Percentiles rank a stretch among this genome's conserved stretches.
Evolutionary conservation across 768 basidiomycete species (phyloP).

Genomic region (Phanerochaete carnosa): DNA sequence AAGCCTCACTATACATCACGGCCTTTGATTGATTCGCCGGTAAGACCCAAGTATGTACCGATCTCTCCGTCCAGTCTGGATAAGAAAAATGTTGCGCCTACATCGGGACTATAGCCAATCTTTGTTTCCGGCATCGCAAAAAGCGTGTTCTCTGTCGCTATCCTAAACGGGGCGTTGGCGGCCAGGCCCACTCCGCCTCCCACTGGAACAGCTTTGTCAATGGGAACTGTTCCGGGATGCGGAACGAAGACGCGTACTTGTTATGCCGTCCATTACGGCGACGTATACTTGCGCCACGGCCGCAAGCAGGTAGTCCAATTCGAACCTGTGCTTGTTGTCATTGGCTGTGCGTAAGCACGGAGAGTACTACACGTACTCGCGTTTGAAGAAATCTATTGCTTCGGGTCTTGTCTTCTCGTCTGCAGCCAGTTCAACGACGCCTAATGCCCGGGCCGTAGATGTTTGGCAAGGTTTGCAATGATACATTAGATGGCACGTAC

Average conservation of each 20-base stretch:
- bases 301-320: conserved; percentile 71
- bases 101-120: conserved; percentile 89
- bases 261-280: conserved; percentile 84
- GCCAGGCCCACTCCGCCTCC: conserved; percentile 93
- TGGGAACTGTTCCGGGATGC: not conserved
- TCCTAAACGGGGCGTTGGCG: conserved; percentile 80
- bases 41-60: conserved; percentile 92
- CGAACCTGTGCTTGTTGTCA: conserved; percentile 51
- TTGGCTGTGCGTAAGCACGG: not conserved
- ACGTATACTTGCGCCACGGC: conserved; percentile 85
- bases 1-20: conserved; percentile 79
- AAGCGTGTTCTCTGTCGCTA: conserved; percentile 88
- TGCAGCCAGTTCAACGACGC: conserved; percentile 50
- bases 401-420: conserved; percentile 48
- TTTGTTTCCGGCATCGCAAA: conserved; percentile 98
- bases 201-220: conserved; percentile 47
- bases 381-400: conserved; percentile 87
- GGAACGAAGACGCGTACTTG: conserved; percentile 47
- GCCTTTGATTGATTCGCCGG: conserved; percentile 67
- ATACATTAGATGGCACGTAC: conserved; percentile 43
- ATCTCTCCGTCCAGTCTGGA: conserved; percentile 87
- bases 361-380: conserved; percentile 59
- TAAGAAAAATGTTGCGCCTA: conserved; percentile 88
- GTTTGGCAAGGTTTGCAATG: not conserved
- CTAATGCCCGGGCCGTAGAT: conserved; percentile 30